Conservation (phyloP, 441 rosid genomes). For the Pelargonium myrrhifolium region DNA sequence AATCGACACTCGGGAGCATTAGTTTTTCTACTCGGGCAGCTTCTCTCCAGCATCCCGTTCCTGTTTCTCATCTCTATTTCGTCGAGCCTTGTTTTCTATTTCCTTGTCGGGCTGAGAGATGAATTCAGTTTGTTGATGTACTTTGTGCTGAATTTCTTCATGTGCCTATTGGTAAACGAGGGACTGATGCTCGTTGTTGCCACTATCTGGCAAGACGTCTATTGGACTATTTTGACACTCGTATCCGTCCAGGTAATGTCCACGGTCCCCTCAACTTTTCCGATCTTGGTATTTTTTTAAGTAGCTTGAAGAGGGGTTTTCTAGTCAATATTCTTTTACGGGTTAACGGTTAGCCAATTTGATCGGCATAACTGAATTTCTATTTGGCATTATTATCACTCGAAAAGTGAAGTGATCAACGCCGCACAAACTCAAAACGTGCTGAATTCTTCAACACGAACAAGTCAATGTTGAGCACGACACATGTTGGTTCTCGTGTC, state of each 20-base stretch:
- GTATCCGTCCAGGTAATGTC: constrained; percentile 63
- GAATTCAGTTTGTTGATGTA: constrained; percentile 97
- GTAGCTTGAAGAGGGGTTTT: too few relatives aligned
- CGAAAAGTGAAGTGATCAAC: too few relatives aligned
- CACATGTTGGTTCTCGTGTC: too few relatives aligned
- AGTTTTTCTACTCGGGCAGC: constrained; percentile 82
- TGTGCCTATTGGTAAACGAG: constrained; percentile 83
- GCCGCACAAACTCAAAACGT: too few relatives aligned
- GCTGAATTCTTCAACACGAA: too few relatives aligned
- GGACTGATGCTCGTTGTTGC: constrained; percentile 66
- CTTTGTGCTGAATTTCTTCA: constrained; percentile 91
- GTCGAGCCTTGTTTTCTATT: constrained; percentile 92
- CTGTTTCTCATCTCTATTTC: constrained; percentile 91
- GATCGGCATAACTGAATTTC: too few relatives aligned
- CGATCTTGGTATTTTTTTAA: too few relatives aligned
- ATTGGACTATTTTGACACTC: constrained; percentile 66
- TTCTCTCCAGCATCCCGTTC: constrained; percentile 93
- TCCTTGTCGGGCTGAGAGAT: constrained; percentile 74
- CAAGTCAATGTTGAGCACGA: too few relatives aligned
- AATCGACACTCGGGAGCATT: constrained; percentile 88
- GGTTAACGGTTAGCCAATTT: too few relatives aligned
- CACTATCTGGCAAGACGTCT: constrained; percentile 69
- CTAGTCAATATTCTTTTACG: too few relatives aligned
- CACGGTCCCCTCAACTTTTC: background rate
- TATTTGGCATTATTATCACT: too few relatives aligned